Evolutionary conservation across 2,329 filamentous ascomycete genomes (phyloP).

Genomic region (Pseudopyrenochaeta lycopersici): DNA sequence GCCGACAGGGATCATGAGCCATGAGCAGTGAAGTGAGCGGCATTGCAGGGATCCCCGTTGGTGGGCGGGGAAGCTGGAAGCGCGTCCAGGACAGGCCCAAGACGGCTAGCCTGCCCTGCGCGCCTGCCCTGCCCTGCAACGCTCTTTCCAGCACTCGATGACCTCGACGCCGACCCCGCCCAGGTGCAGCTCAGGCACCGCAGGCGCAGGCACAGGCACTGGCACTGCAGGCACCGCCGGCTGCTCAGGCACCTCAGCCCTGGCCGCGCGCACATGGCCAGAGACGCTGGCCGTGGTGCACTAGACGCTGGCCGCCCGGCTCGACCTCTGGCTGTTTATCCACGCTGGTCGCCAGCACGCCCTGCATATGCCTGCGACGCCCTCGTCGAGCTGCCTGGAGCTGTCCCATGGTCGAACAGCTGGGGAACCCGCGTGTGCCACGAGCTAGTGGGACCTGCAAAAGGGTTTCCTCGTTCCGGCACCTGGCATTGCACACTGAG

Average conservation of each 20-base stretch:
- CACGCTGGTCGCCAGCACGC: slow-evolving; percentile 4
- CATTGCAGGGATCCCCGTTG: slow-evolving; percentile 17
- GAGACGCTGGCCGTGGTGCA: neutral
- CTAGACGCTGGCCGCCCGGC: no score
- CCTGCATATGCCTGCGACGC: slow-evolving; percentile 21
- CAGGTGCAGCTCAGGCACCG: slow-evolving; percentile 6
- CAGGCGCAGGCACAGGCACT: neutral
- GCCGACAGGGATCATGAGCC: slow-evolving; percentile 10
- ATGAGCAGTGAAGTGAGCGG: slow-evolving; percentile 9
- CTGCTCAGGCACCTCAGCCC: neutral
- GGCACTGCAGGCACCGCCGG: no score
- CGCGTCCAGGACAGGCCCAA: slow-evolving; percentile 6
- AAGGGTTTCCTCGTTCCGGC: slow-evolving; percentile 18
- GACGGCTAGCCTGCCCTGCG: neutral
- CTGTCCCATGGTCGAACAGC: slow-evolving; percentile 17
- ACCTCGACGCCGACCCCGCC: slow-evolving; percentile 13
- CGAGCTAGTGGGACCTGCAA: slow-evolving; percentile 11
- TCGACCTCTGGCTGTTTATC: slow-evolving; percentile 6
- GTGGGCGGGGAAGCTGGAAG: slow-evolving; percentile 13
- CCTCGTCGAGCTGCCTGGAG: slow-evolving; percentile 12
- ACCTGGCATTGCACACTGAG: slow-evolving; percentile 15
- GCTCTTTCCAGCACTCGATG: slow-evolving; percentile 10
- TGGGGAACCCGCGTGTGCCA: slow-evolving; percentile 13
- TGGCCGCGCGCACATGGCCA: neutral
- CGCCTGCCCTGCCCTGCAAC: neutral